phyloP scores from a whole-genome alignment of 2,329 filamentous ascomycete species.

The Sporothrix mexicana region DNA sequence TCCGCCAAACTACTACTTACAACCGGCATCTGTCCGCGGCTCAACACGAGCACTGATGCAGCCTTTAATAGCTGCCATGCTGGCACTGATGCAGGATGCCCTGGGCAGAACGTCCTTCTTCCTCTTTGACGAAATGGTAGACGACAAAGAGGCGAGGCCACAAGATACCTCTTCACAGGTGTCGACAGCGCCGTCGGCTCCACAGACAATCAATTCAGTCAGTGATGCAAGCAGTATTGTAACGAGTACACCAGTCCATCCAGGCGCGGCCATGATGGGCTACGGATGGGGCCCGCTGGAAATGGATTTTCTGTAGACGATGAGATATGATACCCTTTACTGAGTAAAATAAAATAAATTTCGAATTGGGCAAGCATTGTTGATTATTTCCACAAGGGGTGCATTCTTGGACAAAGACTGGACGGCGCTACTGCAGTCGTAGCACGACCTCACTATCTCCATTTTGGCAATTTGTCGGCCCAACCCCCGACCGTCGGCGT shows the following conservation, averaged over 20 bases:
- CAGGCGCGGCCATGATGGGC: background rate
- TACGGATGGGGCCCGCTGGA: background rate
- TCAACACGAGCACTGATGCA: conserved; percentile 10
- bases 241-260: background rate
- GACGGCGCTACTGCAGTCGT: background rate
- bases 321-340: background rate
- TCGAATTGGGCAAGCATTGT: background rate
- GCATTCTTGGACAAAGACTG: no score
- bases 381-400: background rate
- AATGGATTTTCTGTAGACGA: background rate
- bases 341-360: background rate
- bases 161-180: background rate
- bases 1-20: background rate
- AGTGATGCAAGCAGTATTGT: conserved; percentile 6
- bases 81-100: conserved; percentile 7
- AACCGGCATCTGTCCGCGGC: background rate
- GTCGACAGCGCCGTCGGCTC: background rate
- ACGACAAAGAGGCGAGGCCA: background rate
- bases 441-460: background rate
- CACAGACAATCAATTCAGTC: background rate
- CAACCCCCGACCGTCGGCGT: background rate
- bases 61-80: background rate
- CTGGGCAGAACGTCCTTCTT: conserved; percentile 10
- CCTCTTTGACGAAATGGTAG: conserved; percentile 6
- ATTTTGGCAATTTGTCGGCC: conserved; percentile 5